These are phyloP conservation scores for Russula griseocarnosa DNA, from an alignment of 768 basidiomycete species.

Conservation along the genomic window DNA sequence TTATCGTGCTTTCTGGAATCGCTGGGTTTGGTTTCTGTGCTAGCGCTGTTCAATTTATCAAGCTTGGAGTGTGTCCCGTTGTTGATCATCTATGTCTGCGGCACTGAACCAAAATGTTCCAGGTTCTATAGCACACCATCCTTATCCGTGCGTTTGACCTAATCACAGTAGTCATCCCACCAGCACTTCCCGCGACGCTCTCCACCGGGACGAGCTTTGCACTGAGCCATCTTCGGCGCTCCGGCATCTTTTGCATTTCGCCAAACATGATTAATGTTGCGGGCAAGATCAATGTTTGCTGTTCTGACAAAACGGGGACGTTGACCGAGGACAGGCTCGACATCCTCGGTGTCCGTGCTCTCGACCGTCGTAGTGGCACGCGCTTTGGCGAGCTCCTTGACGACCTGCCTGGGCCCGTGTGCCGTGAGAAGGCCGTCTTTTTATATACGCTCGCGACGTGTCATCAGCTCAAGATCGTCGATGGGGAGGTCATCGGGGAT, in stretches of 20 bases:
- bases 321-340: conserved; percentile 97
- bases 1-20: conserved; percentile 85
- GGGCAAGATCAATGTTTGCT: conserved; percentile 93
- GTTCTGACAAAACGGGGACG: conserved; percentile 98
- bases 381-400: conserved; percentile 88
- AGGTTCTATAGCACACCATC: conserved; percentile 91
- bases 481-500: conserved; percentile 87
- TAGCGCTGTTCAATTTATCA: conserved; percentile 87
- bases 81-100: conserved; percentile 2
- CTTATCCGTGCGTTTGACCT: conserved; percentile 88
- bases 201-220: conserved; percentile 98
- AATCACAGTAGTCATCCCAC: conserved; percentile 96
- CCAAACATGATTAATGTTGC: conserved; percentile 95
- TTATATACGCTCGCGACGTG: conserved; percentile 93
- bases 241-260: conserved; percentile 95
- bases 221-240: conserved; percentile 78
- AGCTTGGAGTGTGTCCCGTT: conserved; percentile 65
- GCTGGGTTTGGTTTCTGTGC: conserved; percentile 88
- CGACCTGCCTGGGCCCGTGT: conserved; percentile 61
- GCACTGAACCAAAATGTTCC: conserved; percentile 11
- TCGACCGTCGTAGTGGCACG: conserved; percentile 56
- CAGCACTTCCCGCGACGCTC: conserved; percentile 92
- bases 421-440: conserved; percentile 73
- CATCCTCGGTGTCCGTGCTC: conserved; percentile 86
- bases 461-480: conserved; percentile 89